A percentile compares a stretch with the other conserved stretches of the same genome.
phyloP scores from a whole-genome alignment of 2,329 filamentous ascomycete species.

The Aspergillus fumigatiaffinis region DNA sequence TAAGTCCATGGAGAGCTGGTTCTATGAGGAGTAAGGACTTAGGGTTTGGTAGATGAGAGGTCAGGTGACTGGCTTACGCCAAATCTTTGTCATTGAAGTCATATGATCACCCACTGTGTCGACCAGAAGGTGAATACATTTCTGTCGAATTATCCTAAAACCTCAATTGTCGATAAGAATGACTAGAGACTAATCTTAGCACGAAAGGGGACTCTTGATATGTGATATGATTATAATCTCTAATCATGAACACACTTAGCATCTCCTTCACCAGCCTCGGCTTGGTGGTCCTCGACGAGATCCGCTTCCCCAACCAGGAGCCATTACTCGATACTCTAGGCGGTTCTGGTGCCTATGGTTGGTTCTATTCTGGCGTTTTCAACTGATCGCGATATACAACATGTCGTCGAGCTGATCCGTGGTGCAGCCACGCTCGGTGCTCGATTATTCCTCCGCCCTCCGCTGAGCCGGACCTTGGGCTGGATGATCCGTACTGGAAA shows the following conservation, averaged over 20 bases:
- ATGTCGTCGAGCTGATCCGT: neutral
- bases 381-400: neutral
- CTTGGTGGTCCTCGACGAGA: conserved; percentile 34
- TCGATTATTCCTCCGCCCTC: conserved; percentile 19
- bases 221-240: too few species aligned
- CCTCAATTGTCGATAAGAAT: too few species aligned
- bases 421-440: conserved; percentile 23
- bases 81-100: too few species aligned
- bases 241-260: neutral
- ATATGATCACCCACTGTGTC: too few species aligned
- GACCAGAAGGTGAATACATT: too few species aligned
- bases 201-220: too few species aligned
- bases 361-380: neutral
- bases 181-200: too few species aligned
- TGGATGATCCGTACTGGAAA: conserved; percentile 22
- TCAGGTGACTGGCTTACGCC: too few species aligned
- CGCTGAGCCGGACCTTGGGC: conserved; percentile 14
- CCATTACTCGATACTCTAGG: conserved; percentile 27
- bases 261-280: conserved; percentile 31
- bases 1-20: too few species aligned
- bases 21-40: too few species aligned
- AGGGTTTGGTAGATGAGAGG: too few species aligned
- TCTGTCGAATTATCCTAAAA: too few species aligned
- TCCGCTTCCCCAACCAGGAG: conserved; percentile 22
- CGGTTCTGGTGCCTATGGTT: conserved; percentile 32